phyloP scores from a whole-genome alignment of 78 protist genomes.

The Dictyostelium purpureum region DNA sequence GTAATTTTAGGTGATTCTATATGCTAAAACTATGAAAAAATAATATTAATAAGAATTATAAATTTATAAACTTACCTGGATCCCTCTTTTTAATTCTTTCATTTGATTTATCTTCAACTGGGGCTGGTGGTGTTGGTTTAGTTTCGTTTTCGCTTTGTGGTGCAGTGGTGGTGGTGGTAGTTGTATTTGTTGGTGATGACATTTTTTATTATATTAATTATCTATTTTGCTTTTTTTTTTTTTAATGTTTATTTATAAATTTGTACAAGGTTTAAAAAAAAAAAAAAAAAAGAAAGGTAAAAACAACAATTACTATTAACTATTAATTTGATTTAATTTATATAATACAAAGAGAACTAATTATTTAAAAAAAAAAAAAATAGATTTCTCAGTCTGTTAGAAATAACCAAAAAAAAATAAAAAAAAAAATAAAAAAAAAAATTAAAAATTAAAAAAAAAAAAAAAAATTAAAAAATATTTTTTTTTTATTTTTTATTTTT shows the following conservation, averaged over 20 bases:
- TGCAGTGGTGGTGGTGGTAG: slow-evolving; percentile 46
- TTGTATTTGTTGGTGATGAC: slow-evolving; percentile 29
- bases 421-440: neutral
- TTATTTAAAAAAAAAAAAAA: neutral
- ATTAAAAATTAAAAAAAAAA: neutral
- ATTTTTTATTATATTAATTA: neutral
- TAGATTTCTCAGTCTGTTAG: neutral
- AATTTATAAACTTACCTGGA: slow-evolving; percentile 29
- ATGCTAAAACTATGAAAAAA: neutral
- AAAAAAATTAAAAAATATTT: neutral
- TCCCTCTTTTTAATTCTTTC: slow-evolving; percentile 82
- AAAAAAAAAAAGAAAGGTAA: neutral
- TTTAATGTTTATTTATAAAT: neutral
- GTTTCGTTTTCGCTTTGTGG: neutral
- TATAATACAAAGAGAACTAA: neutral
- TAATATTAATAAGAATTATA: neutral
- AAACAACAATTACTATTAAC: neutral
- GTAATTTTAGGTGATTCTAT: no score
- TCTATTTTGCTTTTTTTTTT: neutral
- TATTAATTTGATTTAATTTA: neutral
- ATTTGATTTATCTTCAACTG: slow-evolving; percentile 42
- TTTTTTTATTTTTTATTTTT: neutral
- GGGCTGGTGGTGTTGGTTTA: neutral
- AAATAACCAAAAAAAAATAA: neutral
- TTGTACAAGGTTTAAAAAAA: neutral